A percentile compares a stretch with the other conserved stretches of the same genome.
phyloP scores from a whole-genome alignment of 371 early-diverging fungal species.

The Umbelopsis sp. region DNA sequence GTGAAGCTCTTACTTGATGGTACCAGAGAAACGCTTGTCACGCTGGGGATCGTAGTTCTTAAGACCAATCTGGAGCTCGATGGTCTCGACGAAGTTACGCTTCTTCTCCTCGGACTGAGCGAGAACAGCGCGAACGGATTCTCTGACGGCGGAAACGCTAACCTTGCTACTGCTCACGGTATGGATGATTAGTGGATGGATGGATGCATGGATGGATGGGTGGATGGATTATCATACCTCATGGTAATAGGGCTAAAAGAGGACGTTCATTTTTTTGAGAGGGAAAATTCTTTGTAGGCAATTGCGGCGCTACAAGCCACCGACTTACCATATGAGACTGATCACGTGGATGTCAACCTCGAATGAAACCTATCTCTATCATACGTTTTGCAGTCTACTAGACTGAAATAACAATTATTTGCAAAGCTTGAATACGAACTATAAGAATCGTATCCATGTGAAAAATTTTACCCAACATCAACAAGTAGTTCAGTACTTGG shows the following conservation, averaged over 20 bases:
- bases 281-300: no score
- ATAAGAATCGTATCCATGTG: no score
- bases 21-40: slow-evolving; percentile 99
- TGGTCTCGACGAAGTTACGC: slow-evolving; percentile 95
- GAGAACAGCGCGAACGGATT: slow-evolving; percentile 71
- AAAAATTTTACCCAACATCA: no score
- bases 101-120: slow-evolving; percentile 83
- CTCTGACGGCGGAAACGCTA: slow-evolving; percentile 88
- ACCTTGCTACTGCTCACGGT: slow-evolving; percentile 70
- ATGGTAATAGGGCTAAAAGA: slow-evolving; percentile 21
- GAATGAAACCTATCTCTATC: no score
- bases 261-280: background rate
- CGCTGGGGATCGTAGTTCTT: slow-evolving; percentile 99
- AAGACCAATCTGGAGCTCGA: slow-evolving; percentile 97
- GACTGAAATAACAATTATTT: no score
- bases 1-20: slow-evolving; percentile 66
- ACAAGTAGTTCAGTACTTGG: no score
- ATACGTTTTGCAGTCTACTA: no score
- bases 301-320: no score
- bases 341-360: no score
- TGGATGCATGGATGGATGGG: slow-evolving; percentile 16
- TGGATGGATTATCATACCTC: slow-evolving; percentile 30
- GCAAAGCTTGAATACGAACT: no score
- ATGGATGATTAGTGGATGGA: slow-evolving; percentile 10
- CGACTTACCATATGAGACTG: no score